Evolutionary conservation across 805 yeast species (phyloP), one percentile per base, ranked within the genome.

Genomic region (Lachancea mirantina): DNA sequence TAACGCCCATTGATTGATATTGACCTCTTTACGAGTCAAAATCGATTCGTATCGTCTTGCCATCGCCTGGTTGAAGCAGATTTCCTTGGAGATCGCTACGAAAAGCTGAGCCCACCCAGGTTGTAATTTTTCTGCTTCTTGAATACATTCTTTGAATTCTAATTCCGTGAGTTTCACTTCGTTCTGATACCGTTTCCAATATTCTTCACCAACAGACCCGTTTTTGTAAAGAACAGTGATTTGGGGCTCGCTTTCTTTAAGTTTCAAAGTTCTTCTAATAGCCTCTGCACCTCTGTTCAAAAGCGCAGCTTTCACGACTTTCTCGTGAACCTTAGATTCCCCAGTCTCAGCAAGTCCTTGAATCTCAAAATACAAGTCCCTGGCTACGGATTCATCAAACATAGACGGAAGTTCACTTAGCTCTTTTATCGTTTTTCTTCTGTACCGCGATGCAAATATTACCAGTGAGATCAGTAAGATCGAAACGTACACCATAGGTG

Each of bases 181-280:
- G 30, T 84, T 72, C 44, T 76, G 78, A 57, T 72, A 87, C 47
- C 92, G 78, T 55, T 82, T 80, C 70, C 74, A 81, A 21, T 84
- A 65, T 33, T 83, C 95, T 49, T 92, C 97, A 20, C 96, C 96
- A 41, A 92, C 78, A 11, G 87, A 76, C 0, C 97, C 97, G 34
- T 74, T 75, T 52, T 88, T 89, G 55, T 87, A 88, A 39, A 92
- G 65, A 34, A 72, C 66, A 31, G 71, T 74, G 49, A 85, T 72
- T 36, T 69, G 74, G 5, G 78, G 78, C 56, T 82, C 82, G 41
- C 72, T 67, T 53, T 89, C 96, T 54, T 82, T 80, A 54, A 87
- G 63, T 50, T 83, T 81, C 57, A 89, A 68, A 39, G 92, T 68
- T 50, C 95, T 72, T 58, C 94, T 76, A 36, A 92, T 67, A 8